Base-by-base conservation (phyloP, 108 stramenopile species). In the Thalassiosira profunda region DNA sequence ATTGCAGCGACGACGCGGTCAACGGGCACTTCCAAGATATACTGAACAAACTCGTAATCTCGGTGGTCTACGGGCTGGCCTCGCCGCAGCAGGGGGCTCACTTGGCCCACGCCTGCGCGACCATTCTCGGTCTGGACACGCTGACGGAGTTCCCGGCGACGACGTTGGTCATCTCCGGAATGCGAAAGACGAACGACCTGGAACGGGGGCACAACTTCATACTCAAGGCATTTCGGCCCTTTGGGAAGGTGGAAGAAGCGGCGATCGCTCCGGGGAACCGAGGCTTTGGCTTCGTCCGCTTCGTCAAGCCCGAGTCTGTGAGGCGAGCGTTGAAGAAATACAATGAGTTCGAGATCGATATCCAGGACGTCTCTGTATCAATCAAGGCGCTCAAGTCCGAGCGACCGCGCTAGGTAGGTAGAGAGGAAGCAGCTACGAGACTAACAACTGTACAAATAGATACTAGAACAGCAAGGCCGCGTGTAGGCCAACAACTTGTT, bases 311-410 rank as follows among this genome's bases (percentile, higher is more conserved):
- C 8, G 67, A 89, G 25, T 86, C 93, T 12, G 93, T 84, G 11
- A 67, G 85, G 20, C 71, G 64, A 7, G 88, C 87, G 9, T 72
- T 91, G 70, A 60, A 76, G 8, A 67, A 58, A 26, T 90, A 74
- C 66, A 73, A 83, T 37, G 59, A 46, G 18, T 82, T 48, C 25
- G 93, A 94, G 63, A 92, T 94, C 56, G 89, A 88, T 28, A 80
- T 94, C 28, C 89, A 94, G 64, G 90, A 94, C 70, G 93, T 94
- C n/a, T 81, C 86, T 7, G 86, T 94, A 3, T 85, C 80, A 17
- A 59, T 94, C n/a, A 87, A 76, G 33, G 68, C 83, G 5, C 62
- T 94, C 9, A 82, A 80, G 58, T 72, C 86, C 8, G 84, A 83
- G 17, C 46, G 61, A 1, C 37, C 24, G 29, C 26, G 28, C 9